These are phyloP conservation scores for Fulvia fulva DNA, from an alignment of 2,329 filamentous ascomycete genomes.

Conservation along the genomic window DNA sequence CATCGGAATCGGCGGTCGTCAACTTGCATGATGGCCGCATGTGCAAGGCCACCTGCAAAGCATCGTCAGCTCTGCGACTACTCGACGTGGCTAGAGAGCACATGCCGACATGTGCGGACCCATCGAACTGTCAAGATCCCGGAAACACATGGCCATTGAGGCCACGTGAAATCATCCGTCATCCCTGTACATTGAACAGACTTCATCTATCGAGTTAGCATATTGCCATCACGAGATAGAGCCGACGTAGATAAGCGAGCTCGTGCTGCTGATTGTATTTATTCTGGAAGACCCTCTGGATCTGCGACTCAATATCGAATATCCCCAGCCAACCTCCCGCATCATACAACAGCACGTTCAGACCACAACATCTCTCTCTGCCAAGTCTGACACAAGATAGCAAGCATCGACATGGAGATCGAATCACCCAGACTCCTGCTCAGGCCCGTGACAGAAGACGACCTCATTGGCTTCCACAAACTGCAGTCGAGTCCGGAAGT, in stretches of 20 bases:
- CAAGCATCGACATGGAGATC: no score
- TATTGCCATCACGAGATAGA: background rate
- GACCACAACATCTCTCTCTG: no score
- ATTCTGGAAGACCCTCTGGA: background rate
- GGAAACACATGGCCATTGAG: background rate
- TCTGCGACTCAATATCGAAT: background rate
- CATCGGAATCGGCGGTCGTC: background rate
- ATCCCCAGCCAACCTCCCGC: background rate
- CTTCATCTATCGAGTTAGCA: background rate
- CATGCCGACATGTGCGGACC: background rate
- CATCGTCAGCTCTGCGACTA: background rate
- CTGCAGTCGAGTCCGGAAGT: slow-evolving; percentile 17
- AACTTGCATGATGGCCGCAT: background rate
- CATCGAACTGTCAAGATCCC: background rate
- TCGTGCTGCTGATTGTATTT: background rate
- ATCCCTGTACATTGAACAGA: background rate
- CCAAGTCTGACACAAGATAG: no score
- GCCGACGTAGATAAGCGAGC: background rate
- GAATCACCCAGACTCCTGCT: slow-evolving; percentile 13
- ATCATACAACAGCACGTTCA: background rate
- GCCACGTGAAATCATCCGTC: background rate
- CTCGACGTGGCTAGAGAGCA: background rate
- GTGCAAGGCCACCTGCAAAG: background rate
- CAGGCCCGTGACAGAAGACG: slow-evolving; percentile 11
- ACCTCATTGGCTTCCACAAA: slow-evolving; percentile 15